A percentile compares a stretch with the other conserved stretches of the same genome.
Evolutionary conservation across 345 rosid species (phyloP).

Genomic region (Pugionium cornutum): DNA sequence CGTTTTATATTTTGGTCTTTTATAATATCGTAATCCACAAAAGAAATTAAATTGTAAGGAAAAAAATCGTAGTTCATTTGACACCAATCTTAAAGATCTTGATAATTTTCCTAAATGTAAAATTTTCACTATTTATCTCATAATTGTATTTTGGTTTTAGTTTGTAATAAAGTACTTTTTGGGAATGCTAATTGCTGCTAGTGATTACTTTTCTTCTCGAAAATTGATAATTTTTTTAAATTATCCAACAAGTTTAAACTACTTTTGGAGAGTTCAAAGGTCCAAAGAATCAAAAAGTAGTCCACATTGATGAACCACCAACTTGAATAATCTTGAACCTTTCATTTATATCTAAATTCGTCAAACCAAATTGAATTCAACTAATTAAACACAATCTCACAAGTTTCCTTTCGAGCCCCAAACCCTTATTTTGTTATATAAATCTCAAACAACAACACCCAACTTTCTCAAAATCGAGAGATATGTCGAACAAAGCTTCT

Average conservation of each 20-base stretch:
- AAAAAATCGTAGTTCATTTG: no score
- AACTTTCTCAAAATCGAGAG: slow-evolving; percentile 14
- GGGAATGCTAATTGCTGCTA: neutral
- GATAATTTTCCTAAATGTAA: no score
- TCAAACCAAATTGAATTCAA: slow-evolving; percentile 37
- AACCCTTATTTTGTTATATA: slow-evolving; percentile 16
- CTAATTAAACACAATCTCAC: slow-evolving; percentile 27
- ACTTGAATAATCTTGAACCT: slow-evolving; percentile 31
- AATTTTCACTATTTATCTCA: no score
- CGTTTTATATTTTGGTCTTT: no score
- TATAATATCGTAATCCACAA: no score
- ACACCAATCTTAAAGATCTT: no score
- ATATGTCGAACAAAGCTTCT: slow-evolving; percentile 23
- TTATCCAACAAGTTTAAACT: slow-evolving; percentile 30
- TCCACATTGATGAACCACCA: slow-evolving; percentile 42
- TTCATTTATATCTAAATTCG: slow-evolving; percentile 8
- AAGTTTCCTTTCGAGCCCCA: slow-evolving; percentile 25
- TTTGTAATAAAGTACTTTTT: neutral
- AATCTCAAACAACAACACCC: slow-evolving; percentile 22
- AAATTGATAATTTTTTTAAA: neutral
- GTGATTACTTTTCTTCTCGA: slow-evolving; percentile 4
- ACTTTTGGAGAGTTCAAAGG: slow-evolving; percentile 12
- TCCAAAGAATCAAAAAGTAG: neutral
- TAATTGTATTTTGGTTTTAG: neutral
- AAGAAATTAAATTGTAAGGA: no score